Conservation (phyloP, 192 early-diverging fungal genomes). For the Podila horticola region DNA sequence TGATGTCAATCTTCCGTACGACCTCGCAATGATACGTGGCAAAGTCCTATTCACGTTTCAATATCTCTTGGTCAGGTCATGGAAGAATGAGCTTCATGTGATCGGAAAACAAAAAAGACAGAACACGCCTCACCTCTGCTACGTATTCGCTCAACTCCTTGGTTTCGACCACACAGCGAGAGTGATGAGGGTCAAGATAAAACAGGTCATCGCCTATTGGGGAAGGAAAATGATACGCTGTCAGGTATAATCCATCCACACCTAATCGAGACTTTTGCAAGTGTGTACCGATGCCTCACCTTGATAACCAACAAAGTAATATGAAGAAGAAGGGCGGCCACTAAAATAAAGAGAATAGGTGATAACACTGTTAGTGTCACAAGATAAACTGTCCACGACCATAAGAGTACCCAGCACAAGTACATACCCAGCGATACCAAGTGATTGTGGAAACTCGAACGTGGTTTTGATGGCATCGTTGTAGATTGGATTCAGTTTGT, state of each 20-base stretch:
- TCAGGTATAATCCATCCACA: too few relatives aligned
- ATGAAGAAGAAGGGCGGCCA: conserved; percentile 93
- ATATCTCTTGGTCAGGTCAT: too few relatives aligned
- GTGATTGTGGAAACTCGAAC: conserved; percentile 79
- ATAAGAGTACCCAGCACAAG: neutral
- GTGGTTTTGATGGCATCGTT: conserved; percentile 76
- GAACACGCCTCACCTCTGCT: conserved; percentile 52
- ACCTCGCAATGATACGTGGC: conserved; percentile 85
- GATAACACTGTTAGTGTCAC: neutral
- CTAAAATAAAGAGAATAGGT: conserved; percentile 44
- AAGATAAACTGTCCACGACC: neutral
- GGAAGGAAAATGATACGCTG: too few relatives aligned
- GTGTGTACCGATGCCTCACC: conserved; percentile 85
- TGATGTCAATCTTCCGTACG: conserved; percentile 78
- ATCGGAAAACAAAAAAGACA: too few relatives aligned
- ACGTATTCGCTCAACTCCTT: conserved; percentile 58
- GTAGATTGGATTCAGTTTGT: conserved; percentile 90
- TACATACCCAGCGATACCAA: conserved; percentile 91
- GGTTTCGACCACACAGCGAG: conserved; percentile 71
- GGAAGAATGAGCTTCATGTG: too few relatives aligned
- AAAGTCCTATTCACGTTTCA: conserved; percentile 62
- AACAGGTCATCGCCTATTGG: conserved; percentile 75
- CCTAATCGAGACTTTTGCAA: conserved; percentile 58
- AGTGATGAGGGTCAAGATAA: conserved; percentile 94
- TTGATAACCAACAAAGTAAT: conserved; percentile 92